These are phyloP conservation scores for Polychaeton citri DNA, from an alignment of 2,329 filamentous ascomycete species.

Conservation along the genomic window DNA sequence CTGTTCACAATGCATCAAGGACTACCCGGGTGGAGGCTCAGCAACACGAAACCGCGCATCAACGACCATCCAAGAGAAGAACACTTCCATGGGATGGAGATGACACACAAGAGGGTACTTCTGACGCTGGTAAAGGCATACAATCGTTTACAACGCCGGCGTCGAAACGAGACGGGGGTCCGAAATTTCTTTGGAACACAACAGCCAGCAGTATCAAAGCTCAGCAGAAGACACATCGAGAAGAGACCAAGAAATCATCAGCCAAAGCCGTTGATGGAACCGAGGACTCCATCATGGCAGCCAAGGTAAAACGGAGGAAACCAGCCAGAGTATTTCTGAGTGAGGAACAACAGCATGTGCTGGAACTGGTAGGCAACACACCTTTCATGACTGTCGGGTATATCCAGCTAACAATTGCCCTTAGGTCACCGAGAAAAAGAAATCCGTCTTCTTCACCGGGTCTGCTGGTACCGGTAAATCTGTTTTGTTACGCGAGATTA, in stretches of 20 bases:
- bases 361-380: constrained; percentile 43
- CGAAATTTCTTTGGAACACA: constrained; percentile 52
- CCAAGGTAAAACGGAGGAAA: constrained; percentile 30
- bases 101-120: constrained; percentile 10
- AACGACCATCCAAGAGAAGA: constrained; percentile 44
- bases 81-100: constrained; percentile 45
- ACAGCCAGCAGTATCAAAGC: constrained; percentile 64
- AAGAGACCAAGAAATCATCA: constrained; percentile 45
- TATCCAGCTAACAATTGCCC: too few relatives aligned
- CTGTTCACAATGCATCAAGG: constrained; percentile 2
- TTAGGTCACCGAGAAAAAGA: constrained; percentile 56
- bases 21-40: not conserved
- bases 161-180: constrained; percentile 26
- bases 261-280: constrained; percentile 27
- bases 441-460: constrained; percentile 96
- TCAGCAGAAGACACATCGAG: constrained; percentile 58
- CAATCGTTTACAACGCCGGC: constrained; percentile 29
- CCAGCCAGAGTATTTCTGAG: constrained; percentile 58
- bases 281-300: constrained; percentile 36
- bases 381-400: too few relatives aligned
- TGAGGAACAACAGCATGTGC: constrained; percentile 71
- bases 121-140: constrained; percentile 5
- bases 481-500: constrained; percentile 85
- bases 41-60: too few relatives aligned
- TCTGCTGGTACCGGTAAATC: constrained; percentile 94